Evolutionary conservation across 305 asterid species (phyloP), one percentile per base, ranked within the genome.

Genomic region (Striga hermonthica): DNA sequence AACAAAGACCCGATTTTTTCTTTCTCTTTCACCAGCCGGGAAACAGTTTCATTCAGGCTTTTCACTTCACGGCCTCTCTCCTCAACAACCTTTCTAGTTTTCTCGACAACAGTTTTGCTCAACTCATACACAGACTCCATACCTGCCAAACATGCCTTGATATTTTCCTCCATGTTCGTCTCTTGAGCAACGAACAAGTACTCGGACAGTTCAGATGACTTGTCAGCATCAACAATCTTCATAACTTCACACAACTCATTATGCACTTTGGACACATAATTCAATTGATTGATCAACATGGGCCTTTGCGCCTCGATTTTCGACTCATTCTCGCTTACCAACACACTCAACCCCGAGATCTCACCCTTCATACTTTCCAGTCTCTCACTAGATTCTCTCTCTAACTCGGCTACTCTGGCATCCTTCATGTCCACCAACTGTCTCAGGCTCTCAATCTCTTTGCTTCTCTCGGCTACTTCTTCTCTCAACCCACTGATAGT

Each of bases 131-230:
- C 86, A 40, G 95, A 87, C 68, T 84, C 95, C 94, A 90, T 82
- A 69, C 99, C 99, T 2, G 85, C 97, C 75, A 86, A 82, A 74
- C 90, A 85, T 7, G 96, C 97, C 77, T 70, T 82, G 7, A 93
- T 75, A 61, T 84, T 93, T 81, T 90, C 98, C 84, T 93, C 97
- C 74, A 80, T 65, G 71, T 86, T 87, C 34, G 90, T 88, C 78
- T 86, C 96, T 81, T 80, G 85, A 40, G 95, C 95, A 71, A 93
- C 81, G 83, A 93, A 93, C 78, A 93, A 71, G 31, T 95, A 87
- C 67, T 93, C 97, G 0, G 96, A 86, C 69, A 90, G 79, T 75
- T 86, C 96, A 0, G 86, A 77, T 15, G 86, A 85, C 75, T 83
- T 82, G 31, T 80, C 74, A 61, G 82, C 75, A 82, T 93, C 97